Base-by-base conservation (phyloP, 257 asterid species). In the Scutellaria galericulata region DNA sequence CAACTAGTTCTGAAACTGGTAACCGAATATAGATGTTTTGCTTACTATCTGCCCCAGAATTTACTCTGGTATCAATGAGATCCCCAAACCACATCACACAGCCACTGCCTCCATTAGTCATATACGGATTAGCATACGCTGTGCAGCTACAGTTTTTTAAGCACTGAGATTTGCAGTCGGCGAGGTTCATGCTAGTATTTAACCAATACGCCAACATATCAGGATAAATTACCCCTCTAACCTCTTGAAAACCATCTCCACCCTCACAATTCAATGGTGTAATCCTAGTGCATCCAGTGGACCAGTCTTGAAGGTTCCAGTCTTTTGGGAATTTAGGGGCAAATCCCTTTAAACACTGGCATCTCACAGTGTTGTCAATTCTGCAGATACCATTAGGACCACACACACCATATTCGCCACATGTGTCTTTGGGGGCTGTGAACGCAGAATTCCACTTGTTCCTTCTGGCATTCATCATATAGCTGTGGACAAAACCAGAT, bases 381-480 rank as follows among this genome's bases (percentile, higher is more conserved):
- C 50, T 58, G 40, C 77, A 77, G 14, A 79, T 27, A 1, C 77
- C 77, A 12, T 74, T 31, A 18, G 77, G 72, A 20, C 83, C 83
- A 59, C 83, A 79, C 35, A n/a, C 60, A 22, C 52, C 71, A 52
- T 79, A 75, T 2, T 75, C 13, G 10, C 66, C 75, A 7, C 83
- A 79, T 0, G 18, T 6, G 66, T 70, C 70, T 0, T 4, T 1
- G 0, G 66, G 74, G 22, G 0, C 0, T 9, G 52, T 12, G 10
- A 3, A 6, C 6, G 47, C 76, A 54, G 5, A 18, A 54, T 61
- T 71, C 81, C 81, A 77, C 15, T 27, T 44, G 9, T 71, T 48
- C 20, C 31, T 76, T 3, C 40, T 50, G 12, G 71, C 55, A 12
- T 71, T 77, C 81, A 77, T 57, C 0, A 0, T 58, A 12, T 48